Base-by-base conservation (phyloP, 768 basidiomycete genomes). In the Vararia minispora region DNA sequence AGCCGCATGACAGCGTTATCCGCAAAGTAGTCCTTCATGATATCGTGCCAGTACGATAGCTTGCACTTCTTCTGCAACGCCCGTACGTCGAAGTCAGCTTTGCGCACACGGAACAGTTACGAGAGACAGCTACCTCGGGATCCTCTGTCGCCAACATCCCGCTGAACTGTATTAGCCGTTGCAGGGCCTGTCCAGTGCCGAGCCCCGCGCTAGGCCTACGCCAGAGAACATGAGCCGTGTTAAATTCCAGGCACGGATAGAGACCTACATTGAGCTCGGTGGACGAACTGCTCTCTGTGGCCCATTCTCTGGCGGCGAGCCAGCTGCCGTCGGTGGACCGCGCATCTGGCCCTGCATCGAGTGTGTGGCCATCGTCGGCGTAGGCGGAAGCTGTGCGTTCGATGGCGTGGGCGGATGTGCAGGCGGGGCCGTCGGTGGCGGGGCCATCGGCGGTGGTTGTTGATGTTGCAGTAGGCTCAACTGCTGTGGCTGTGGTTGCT, bases 1-100 rank as follows among this genome's bases (percentile, higher is more conserved):
- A 89, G 68, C 54, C 76, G 83, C 74, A 88, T 74, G 32, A 72
- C 58, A 16, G 83, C 79, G 42, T 73, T 72, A 2, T 74, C 68
- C 7, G 74, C 72, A 51, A 88, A 89, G 46, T 77, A 87, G 21
- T 79, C 74, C 34, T 66, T 65, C 42, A 86, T 70, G 26, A 85
- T 50, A 3, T 62, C 60, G 9, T 64, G 62, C 87, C 86, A 89
- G 63, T 71, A 81, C 11, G 69, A 63, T 32, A 82, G 59, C 48
- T 73, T 67, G 34, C 74, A 54, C 68, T 82, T 81, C 69, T 81
- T 47, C 31, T 29, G 18, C 38, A 34, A 24, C 6, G 9, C 6
- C 4, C 18, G 22, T 17, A 14, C 25, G 17, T 40, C n/a, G 28
- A 16, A 38, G 27, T 18, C 28, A 22, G 18, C n/a, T 5, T 20